Base-by-base conservation (phyloP, 1,284 basidiomycete genomes). In the Stygiomarasmius scandens region DNA sequence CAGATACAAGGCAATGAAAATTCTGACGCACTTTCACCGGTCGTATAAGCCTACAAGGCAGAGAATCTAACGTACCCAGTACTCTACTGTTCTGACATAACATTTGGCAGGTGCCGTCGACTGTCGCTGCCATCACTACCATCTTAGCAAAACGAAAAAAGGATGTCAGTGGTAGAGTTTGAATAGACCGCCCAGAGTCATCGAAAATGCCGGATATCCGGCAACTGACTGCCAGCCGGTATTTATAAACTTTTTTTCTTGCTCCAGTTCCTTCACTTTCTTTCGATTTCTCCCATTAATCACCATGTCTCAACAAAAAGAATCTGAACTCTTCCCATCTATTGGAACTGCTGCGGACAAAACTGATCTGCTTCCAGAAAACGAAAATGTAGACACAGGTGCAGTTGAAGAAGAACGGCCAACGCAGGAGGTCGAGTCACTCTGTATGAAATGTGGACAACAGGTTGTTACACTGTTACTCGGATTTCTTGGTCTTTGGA, bases 401-500 rank as follows among this genome's bases (percentile, higher is more conserved):
- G 68, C 68, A 12, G 70, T 69, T 20, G 71, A 80, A 19, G 84
- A 86, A 22, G 88, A 91, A 29, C 85, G 84, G 58, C 82, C 85
- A 0, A 82, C 95, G 19, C 83, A 94, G 65, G 88, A 93, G 71
- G 84, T 99, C 64, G 91, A 95, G 65, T 96, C 93, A 34, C 77
- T 99, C 32, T 99, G 97, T 76, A 96, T 99, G 94, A 84, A 85
- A 69, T 99, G 97, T 68, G 81, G 86, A 46, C 81, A 98, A 72
- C 89, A 96, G 84, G 94, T 41, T 90, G 61, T 67, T 41, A 19
- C 38, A 9, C 38, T 41, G 11, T 19, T 41, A 9, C 8, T 12
- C 5, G 4, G 38, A 16, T 41, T n/a, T 41, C 6, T 16, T 4
- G 6, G 6, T 5, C 38, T 41, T 43, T 16, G 19, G 32, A 49